Conservation (phyloP, 78 protist species). For the Dictyostelium intermedium region DNA sequence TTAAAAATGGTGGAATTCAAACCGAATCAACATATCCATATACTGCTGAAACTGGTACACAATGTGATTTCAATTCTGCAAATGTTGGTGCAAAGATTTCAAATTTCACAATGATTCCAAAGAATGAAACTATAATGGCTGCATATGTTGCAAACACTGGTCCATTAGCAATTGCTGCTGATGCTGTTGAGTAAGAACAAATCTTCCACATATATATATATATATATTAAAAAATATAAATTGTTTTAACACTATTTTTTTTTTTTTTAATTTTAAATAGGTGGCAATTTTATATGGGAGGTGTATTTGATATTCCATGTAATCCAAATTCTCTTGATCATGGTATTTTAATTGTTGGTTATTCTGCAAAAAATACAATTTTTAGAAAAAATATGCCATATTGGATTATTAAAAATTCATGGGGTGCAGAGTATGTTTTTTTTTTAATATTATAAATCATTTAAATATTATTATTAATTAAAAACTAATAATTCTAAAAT, state of each 20-base stretch:
- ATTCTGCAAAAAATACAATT: not conserved
- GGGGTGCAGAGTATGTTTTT: conserved; percentile 23
- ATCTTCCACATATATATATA: no score
- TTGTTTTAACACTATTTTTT: no score
- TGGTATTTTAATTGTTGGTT: conserved; percentile 93
- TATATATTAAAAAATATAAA: no score
- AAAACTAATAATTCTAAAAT: no score
- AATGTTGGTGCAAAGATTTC: conserved; percentile 59
- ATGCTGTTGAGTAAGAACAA: conserved; percentile 80
- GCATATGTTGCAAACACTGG: not conserved
- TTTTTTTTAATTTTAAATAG: not conserved
- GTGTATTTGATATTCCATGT: conserved; percentile 84
- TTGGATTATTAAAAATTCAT: conserved; percentile 94
- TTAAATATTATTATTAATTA: no score
- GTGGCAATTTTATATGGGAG: conserved; percentile 88
- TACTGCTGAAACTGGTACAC: not conserved
- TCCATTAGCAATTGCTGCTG: conserved; percentile 92
- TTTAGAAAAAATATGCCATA: conserved; percentile 3
- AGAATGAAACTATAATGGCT: conserved; percentile 27
- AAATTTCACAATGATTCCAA: conserved; percentile 40
- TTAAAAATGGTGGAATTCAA: conserved; percentile 61
- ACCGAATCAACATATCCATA: conserved; percentile 92
- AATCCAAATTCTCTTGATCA: conserved; percentile 84
- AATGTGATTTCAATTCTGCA: not conserved
- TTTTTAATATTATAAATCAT: conserved; percentile 30